Evolutionary conservation across 2,329 filamentous ascomycete species (phyloP), one percentile per base, ranked within the genome.

Genomic region (Plectosphaerella plurivora): DNA sequence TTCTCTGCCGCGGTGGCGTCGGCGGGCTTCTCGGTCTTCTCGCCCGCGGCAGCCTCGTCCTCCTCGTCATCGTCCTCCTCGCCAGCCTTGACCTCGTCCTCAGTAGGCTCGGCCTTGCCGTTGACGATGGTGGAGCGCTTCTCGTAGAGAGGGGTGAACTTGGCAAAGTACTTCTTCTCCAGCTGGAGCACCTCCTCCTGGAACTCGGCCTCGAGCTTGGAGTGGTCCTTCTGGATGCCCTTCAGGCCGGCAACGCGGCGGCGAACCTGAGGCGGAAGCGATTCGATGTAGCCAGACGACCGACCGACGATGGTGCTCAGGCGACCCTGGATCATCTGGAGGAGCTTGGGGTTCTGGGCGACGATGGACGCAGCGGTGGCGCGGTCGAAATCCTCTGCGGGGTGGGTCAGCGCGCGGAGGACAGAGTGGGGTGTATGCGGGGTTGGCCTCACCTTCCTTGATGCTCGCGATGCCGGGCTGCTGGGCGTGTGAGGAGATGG

Each of bases 141-240:
- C 81, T 97, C 79, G 76, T 99, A 99, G 48, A 99, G 84, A 55
- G 94, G 94, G 51, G 91, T 96, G 77, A 97, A 99, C 77, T 97
- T 97, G 75, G 89, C 90, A 65, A 97, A 97, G 76, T 96, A 99
- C 78, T 97, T 97, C 84, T 99, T 99, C 82, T 99, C 94, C 25
- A 99, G 84, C 73, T 97, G 87, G 54, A 99, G 83, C 57, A 99
- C 92, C 76, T 97, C 95, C 73, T 97, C 92, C 73, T 99, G 95
- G 74, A 99, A 97, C 74, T 97, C 88, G 51, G 91, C 90, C 80
- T 99, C 95, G 63, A 99, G 87, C 78, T 97, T 97, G 56, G 93
- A 90, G 77, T 99, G 94, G 65, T 97, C 92, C 76, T 97, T 97
- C 76, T 99, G 94, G 63, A 99, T 91, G 62, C 93, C 95, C 79